Conservation (phyloP, 2,329 filamentous ascomycete genomes). For the Penicillium sumatraense region DNA sequence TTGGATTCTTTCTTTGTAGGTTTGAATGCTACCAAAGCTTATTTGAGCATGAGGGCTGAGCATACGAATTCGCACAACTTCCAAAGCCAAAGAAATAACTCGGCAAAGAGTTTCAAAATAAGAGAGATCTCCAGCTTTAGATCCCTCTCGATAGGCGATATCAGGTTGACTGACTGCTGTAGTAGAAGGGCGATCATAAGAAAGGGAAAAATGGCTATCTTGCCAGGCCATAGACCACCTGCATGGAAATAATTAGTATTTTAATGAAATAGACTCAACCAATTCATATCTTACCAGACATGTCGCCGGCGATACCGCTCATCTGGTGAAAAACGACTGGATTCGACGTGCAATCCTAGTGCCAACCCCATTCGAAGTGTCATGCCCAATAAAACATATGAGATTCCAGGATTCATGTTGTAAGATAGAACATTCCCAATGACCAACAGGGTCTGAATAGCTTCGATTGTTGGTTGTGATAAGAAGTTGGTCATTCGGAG, state of each 20-base stretch:
- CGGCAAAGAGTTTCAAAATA: constrained; percentile 65
- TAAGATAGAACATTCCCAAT: constrained; percentile 66
- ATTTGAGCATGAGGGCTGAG: constrained; percentile 58
- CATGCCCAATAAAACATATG: constrained; percentile 65
- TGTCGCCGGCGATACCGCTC: constrained; percentile 52
- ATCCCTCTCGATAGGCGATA: constrained; percentile 54
- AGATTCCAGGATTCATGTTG: constrained; percentile 68
- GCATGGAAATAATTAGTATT: constrained; percentile 2
- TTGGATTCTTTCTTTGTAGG: constrained; percentile 61
- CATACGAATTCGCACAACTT: constrained; percentile 64
- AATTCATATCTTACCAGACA: constrained; percentile 42
- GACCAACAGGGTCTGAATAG: constrained; percentile 65
- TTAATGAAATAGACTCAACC: background rate
- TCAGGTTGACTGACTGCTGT: constrained; percentile 58
- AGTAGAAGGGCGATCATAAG: constrained; percentile 63
- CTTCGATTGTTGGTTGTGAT: constrained; percentile 64
- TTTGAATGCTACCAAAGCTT: constrained; percentile 58
- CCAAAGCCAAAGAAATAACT: constrained; percentile 57
- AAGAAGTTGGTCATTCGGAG: constrained; percentile 67
- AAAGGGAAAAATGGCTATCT: constrained; percentile 66
- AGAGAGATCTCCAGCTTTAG: constrained; percentile 53
- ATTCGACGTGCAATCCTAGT: constrained; percentile 63
- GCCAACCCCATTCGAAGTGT: constrained; percentile 65
- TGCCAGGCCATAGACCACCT: constrained; percentile 69
- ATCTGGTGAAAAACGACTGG: constrained; percentile 56